A percentile compares a stretch with the other conserved stretches of the same genome.
These are phyloP conservation scores for Boletus subparvulus DNA, from an alignment of 768 basidiomycete species.

Conservation along the genomic window DNA sequence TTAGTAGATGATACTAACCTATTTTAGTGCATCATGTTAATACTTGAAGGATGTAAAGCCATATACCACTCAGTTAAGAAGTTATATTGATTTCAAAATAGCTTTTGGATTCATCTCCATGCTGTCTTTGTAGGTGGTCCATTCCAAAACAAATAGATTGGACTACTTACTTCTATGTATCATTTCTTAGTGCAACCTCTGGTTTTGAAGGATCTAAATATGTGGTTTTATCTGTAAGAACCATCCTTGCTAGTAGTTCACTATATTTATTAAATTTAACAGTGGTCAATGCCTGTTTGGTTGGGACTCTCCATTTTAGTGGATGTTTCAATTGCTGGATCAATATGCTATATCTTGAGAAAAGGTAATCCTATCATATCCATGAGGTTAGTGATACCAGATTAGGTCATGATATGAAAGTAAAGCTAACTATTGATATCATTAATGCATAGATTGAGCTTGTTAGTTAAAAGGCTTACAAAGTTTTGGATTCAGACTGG, in stretches of 20 bases:
- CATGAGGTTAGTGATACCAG: slow-evolving; percentile 8
- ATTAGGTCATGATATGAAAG: not conserved
- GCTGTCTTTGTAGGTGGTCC: slow-evolving; percentile 14
- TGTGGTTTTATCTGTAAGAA: slow-evolving; percentile 3
- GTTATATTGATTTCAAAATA: slow-evolving; percentile 6
- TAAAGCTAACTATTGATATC: not conserved
- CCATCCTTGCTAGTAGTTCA: not conserved
- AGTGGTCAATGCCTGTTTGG: slow-evolving; percentile 26
- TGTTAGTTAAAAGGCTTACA: slow-evolving; percentile 16
- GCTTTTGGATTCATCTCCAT: slow-evolving; percentile 16
- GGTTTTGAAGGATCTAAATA: not conserved
- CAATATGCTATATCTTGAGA: slow-evolving; percentile 16
- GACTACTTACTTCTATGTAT: not conserved
- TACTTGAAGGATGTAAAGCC: slow-evolving; percentile 22
- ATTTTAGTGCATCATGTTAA: slow-evolving; percentile 12
- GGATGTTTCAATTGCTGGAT: slow-evolving; percentile 26
- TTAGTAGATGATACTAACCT: not conserved
- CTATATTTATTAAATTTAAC: not conserved
- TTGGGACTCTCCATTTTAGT: slow-evolving; percentile 19
- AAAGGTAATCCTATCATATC: slow-evolving; percentile 4
- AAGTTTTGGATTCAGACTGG: slow-evolving; percentile 29
- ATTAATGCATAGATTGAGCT: slow-evolving; percentile 5
- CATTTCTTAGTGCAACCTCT: not conserved
- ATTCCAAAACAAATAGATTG: not conserved
- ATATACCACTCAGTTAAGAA: not conserved